Evolutionary conservation across 2,329 filamentous ascomycete species (phyloP).

Genomic region (Microsporum canis): DNA sequence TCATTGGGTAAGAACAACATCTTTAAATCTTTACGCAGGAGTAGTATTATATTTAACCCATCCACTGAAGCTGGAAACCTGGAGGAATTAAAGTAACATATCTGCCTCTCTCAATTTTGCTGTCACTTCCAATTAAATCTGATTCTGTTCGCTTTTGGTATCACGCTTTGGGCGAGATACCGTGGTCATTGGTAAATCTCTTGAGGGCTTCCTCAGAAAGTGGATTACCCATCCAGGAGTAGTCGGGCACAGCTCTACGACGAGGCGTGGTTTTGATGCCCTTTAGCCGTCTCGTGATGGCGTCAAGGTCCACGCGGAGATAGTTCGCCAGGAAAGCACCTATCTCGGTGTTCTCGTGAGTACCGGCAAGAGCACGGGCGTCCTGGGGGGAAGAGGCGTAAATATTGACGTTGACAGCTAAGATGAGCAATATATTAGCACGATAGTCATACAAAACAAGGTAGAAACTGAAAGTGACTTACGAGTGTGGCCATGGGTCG

Average conservation of each 20-base stretch:
- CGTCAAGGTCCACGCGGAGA: conserved; percentile 65
- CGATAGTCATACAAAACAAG: background rate
- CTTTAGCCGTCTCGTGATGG: conserved; percentile 63
- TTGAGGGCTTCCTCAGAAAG: conserved; percentile 25
- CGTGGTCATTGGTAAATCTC: background rate
- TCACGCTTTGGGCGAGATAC: no score
- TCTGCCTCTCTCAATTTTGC: no score
- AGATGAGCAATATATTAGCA: background rate
- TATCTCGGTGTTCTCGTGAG: conserved; percentile 90
- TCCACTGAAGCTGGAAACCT: no score
- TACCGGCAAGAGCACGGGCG: conserved; percentile 58
- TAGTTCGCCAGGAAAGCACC: conserved; percentile 72
- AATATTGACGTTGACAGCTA: conserved; percentile 87
- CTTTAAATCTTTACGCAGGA: no score
- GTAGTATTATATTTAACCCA: no score
- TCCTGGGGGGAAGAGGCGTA: conserved; percentile 64
- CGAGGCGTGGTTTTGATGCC: conserved; percentile 16
- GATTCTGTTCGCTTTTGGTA: no score
- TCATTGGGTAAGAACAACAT: no score
- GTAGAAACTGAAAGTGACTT: conserved; percentile 11
- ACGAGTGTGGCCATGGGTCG: conserved; percentile 75
- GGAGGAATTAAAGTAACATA: no score
- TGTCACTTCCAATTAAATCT: no score
- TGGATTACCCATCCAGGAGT: conserved; percentile 33
- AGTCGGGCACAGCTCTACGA: conserved; percentile 15